Base-by-base conservation (phyloP, 2,329 filamentous ascomycete genomes). In the Colletotrichum karsti region DNA sequence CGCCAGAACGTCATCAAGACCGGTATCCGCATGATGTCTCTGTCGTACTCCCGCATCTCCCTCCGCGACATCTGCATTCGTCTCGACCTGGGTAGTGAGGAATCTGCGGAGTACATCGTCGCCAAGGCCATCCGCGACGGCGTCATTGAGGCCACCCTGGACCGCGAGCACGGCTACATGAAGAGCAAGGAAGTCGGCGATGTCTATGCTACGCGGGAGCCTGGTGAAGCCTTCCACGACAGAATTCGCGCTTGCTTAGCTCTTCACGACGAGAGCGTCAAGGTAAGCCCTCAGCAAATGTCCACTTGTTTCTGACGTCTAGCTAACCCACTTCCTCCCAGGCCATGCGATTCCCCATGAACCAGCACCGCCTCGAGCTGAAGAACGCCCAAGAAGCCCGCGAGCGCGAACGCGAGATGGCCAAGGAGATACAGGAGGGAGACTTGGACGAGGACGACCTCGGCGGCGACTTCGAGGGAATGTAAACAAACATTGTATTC, bases 261-360 rank as follows among this genome's bases (percentile, higher is more conserved):
- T 63, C 88, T 99, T 71, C 95, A 98, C 77, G 96, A 99, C 75
- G 96, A 99, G 84, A 98, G 95, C 77, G 95, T 99, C 76, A 98
- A 97, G 93, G 93, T 95, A 86, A 39, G 22, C 50, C n/a, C 22
- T 28, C 2, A 9, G 26, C 10, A 3, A 10, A 12, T 13, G 5
- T 15, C 9, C 0, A 8, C 13, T 7, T 10, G 10, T n/a, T n/a
- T 22, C 7, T 2, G 22, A 42, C 18, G 53, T 18, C 7, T 58
- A 20, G 22, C 75, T 82, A 76, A 81, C 69, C 41, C 18, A 22
- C 51, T 1, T 3, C 37, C 50, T 48, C 68, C 6, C 57, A 95
- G 93, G 95, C 96, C 26, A 99, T 99, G 96, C 91, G 96, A 62
- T 99, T 98, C 83, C 96, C 96, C 3, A 98, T 98, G 95, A 98